Evolutionary conservation across 2,329 filamentous ascomycete species (phyloP).

Genomic region (Colletotrichum sublineola): DNA sequence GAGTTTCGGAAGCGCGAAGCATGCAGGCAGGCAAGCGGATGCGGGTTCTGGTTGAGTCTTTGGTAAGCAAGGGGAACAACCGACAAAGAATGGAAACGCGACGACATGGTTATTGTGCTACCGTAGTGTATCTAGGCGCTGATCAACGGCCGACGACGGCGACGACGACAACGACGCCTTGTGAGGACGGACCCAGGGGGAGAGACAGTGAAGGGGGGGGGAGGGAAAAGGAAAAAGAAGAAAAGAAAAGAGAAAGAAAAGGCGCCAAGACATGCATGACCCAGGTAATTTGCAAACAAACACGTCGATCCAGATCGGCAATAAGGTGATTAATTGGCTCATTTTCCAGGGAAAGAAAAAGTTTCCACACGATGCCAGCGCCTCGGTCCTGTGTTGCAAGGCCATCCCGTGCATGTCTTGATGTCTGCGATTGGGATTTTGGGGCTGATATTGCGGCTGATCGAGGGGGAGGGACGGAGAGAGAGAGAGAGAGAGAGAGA

Average conservation of each 20-base stretch:
- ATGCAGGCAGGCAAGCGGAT: too few relatives aligned
- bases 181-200: neutral
- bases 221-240: neutral
- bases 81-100: neutral
- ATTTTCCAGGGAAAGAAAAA: slow-evolving; percentile 19
- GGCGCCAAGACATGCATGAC: slow-evolving; percentile 26
- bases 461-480: neutral
- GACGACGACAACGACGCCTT: neutral
- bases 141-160: neutral
- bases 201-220: neutral
- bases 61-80: neutral
- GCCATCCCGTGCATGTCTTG: neutral
- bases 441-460: neutral
- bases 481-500: neutral
- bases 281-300: slow-evolving; percentile 36
- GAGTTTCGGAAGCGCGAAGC: neutral
- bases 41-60: neutral
- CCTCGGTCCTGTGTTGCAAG: slow-evolving; percentile 6
- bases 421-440: too few relatives aligned
- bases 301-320: slow-evolving; percentile 21
- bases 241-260: too few relatives aligned
- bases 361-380: neutral
- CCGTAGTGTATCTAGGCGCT: too few relatives aligned
- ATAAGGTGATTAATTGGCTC: slow-evolving; percentile 39
- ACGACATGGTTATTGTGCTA: neutral